Conservation (phyloP, 495 filamentous ascomycete genomes). For the Saxophila tyrrhenica region DNA sequence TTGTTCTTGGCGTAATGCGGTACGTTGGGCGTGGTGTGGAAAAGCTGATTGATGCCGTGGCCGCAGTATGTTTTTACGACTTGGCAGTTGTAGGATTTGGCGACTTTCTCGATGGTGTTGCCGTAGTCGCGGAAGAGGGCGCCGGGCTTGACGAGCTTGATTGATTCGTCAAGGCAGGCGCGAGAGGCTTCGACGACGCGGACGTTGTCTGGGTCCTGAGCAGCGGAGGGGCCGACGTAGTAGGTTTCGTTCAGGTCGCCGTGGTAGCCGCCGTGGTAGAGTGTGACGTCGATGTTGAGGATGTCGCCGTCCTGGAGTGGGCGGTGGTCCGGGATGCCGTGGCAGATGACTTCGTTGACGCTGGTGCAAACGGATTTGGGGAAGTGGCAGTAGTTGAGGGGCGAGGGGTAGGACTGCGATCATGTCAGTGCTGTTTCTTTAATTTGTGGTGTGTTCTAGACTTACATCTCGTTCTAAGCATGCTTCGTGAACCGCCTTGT, state of each 20-base stretch:
- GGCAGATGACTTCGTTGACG: slow-evolving; percentile 79
- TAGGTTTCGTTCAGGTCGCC: slow-evolving; percentile 36
- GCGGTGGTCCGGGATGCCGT: slow-evolving; percentile 35
- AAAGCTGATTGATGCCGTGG: slow-evolving; percentile 34
- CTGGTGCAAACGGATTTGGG: slow-evolving; percentile 97
- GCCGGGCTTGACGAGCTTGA: slow-evolving; percentile 34
- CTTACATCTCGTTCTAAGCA: slow-evolving; percentile 84
- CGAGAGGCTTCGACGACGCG: slow-evolving; percentile 32
- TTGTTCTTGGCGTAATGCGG: slow-evolving; percentile 39
- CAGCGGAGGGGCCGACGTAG: slow-evolving; percentile 31
- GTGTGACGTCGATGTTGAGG: slow-evolving; percentile 34
- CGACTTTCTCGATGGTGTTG: slow-evolving; percentile 33
- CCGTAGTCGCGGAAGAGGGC: slow-evolving; percentile 33
- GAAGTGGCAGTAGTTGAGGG: slow-evolving; percentile 91
- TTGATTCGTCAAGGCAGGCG: slow-evolving; percentile 31
- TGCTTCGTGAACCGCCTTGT: slow-evolving; percentile 91
- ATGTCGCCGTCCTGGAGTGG: slow-evolving; percentile 33
- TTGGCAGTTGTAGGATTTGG: slow-evolving; percentile 28
- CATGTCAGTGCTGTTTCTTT: slow-evolving; percentile 4
- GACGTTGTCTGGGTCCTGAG: slow-evolving; percentile 30
- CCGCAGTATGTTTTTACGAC: slow-evolving; percentile 36
- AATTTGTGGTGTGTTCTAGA: too few relatives aligned
- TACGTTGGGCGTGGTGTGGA: slow-evolving; percentile 34
- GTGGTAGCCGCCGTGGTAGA: slow-evolving; percentile 36
- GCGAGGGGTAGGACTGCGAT: slow-evolving; percentile 84